Percentiles rank a stretch among this genome's conserved stretches.
phyloP scores from a whole-genome alignment of 768 basidiomycete species.

The Agrocybe praecox region DNA sequence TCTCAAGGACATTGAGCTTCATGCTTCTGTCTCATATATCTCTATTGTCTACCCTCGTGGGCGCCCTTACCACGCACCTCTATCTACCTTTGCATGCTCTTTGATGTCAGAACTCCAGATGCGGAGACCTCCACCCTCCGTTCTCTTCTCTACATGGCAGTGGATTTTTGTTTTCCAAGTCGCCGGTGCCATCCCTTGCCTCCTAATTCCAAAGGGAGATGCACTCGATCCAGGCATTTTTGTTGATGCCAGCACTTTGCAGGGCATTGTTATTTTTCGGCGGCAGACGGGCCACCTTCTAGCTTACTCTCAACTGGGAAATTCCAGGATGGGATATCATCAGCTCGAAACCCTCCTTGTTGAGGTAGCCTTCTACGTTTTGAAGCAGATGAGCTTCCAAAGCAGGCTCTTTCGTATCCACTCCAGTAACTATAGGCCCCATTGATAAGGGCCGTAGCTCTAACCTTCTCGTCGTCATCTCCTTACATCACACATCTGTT shows the following conservation, averaged over 20 bases:
- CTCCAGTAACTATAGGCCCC: constrained; percentile 36
- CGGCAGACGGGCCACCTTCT: constrained; percentile 5
- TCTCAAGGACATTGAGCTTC: constrained; percentile 24
- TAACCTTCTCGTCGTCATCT: constrained; percentile 30
- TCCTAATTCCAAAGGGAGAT: background rate
- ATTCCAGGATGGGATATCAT: constrained; percentile 18
- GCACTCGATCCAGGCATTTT: background rate
- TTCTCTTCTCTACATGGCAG: background rate
- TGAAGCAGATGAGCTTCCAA: constrained; percentile 9
- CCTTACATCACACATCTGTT: constrained; percentile 17
- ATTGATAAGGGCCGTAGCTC: constrained; percentile 29
- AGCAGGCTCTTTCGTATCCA: constrained; percentile 23
- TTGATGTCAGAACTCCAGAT: constrained; percentile 3
- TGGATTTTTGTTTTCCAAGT: background rate
- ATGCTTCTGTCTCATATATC: constrained; percentile 33
- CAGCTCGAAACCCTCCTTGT: constrained; percentile 26
- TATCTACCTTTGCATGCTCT: constrained; percentile 24
- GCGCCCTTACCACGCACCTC: constrained; percentile 19
- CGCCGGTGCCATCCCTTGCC: background rate
- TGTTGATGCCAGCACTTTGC: constrained; percentile 16
- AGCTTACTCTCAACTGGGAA: constrained; percentile 13
- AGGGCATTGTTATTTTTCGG: constrained; percentile 14
- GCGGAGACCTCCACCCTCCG: background rate
- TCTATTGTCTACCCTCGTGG: constrained; percentile 27
- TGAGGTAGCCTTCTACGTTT: constrained; percentile 19